phyloP scores from a whole-genome alignment of 345 rosid species.

The Conringia planisiliqua region DNA sequence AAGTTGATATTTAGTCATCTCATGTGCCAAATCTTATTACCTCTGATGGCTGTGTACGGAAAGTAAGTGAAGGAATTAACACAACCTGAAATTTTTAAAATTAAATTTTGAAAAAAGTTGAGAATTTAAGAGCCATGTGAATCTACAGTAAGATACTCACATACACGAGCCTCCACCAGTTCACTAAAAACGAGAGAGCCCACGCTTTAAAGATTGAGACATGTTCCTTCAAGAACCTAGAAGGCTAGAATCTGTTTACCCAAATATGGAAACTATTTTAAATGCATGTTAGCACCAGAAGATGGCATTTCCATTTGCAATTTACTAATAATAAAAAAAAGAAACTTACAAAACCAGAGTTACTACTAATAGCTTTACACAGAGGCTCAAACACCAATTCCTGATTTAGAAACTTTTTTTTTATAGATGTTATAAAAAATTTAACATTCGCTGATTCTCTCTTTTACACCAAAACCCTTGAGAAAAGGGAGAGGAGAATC shows the following conservation, averaged over 20 bases:
- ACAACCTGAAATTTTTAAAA: conserved; percentile 4
- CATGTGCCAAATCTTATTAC: conserved; percentile 16
- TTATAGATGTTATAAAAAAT: not conserved
- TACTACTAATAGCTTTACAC: conserved; percentile 18
- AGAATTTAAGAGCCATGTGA: conserved; percentile 35
- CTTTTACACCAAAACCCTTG: conserved; percentile 9
- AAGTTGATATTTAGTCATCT: conserved; percentile 13
- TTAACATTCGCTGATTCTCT: conserved; percentile 16
- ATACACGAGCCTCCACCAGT: conserved; percentile 11
- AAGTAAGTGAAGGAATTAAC: conserved; percentile 17
- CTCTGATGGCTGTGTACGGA: conserved; percentile 21
- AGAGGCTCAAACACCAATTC: not conserved
- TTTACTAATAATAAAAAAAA: not conserved
- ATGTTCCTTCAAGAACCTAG: conserved; percentile 12
- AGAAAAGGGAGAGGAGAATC: conserved; percentile 3
- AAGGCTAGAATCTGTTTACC: conserved; percentile 9
- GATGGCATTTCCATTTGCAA: not conserved
- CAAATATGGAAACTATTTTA: conserved; percentile 15
- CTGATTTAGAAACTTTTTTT: not conserved
- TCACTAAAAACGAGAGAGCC: conserved; percentile 24
- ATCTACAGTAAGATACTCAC: conserved; percentile 18
- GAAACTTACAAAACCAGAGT: conserved; percentile 1
- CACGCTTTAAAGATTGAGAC: conserved; percentile 16
- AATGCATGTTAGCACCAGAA: conserved; percentile 22
- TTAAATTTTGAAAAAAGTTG: not conserved